These are phyloP conservation scores for Digitaria exilis DNA, from an alignment of 202 grass and related monocot species.

Conservation along the genomic window DNA sequence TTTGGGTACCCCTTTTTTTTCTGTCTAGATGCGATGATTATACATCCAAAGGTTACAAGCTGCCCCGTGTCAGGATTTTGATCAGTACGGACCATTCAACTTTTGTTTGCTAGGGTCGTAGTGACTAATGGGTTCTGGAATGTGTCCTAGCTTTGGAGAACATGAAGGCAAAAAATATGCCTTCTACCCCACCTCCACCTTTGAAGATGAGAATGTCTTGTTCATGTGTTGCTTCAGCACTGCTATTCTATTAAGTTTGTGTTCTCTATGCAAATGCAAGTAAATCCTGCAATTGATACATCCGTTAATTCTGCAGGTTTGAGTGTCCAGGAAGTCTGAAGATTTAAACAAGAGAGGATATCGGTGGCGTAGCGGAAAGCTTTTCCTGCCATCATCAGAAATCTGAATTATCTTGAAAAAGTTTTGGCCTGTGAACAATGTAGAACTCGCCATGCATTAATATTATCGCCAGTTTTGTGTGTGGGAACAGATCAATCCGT, in stretches of 20 bases:
- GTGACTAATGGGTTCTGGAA: not conserved
- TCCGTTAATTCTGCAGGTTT: slow-evolving; percentile 22
- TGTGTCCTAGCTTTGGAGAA: not conserved
- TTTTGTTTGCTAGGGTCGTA: not conserved
- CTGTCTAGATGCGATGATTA: not conserved
- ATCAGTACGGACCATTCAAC: not conserved
- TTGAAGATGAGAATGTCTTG: not conserved
- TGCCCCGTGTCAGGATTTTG: not conserved
- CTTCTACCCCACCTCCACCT: not conserved
- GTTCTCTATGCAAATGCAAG: not conserved
- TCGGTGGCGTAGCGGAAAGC: not conserved
- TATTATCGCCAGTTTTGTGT: slow-evolving; percentile 1
- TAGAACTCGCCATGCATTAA: not conserved
- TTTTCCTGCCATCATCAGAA: not conserved
- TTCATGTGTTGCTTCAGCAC: not conserved
- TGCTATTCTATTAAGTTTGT: not conserved
- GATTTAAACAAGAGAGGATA: not conserved
- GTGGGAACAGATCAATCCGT: not conserved
- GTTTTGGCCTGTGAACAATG: not conserved
- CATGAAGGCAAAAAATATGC: not conserved
- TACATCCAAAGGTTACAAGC: not conserved
- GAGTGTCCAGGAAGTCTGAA: slow-evolving; percentile 49
- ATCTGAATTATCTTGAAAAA: not conserved
- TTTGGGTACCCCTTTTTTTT: not conserved
- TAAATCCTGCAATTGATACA: not conserved